These are phyloP conservation scores for Heritiera littoralis DNA, from an alignment of 345 rosid genomes.

Conservation along the genomic window DNA sequence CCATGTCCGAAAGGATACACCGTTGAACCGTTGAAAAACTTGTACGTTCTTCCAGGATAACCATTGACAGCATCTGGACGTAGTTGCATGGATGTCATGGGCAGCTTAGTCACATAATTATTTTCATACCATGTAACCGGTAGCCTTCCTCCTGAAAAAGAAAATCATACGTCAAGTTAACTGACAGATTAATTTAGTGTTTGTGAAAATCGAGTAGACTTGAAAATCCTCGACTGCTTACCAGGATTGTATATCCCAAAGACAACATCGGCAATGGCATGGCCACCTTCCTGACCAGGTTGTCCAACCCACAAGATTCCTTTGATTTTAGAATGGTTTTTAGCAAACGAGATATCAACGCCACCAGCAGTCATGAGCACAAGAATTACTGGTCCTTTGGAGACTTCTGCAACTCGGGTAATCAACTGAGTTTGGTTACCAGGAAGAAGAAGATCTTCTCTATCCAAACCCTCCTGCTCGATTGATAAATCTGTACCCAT, in stretches of 20 bases:
- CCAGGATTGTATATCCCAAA: slow-evolving; percentile 56
- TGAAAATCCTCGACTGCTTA: neutral
- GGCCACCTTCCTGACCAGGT: slow-evolving; percentile 76
- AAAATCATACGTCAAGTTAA: neutral
- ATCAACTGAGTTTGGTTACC: slow-evolving; percentile 42
- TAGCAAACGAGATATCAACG: slow-evolving; percentile 35
- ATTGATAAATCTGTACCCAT: slow-evolving; percentile 38
- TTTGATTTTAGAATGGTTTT: neutral
- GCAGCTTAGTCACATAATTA: slow-evolving; percentile 28
- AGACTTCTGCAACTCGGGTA: slow-evolving; percentile 30
- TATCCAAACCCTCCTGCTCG: slow-evolving; percentile 45
- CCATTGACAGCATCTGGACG: slow-evolving; percentile 33
- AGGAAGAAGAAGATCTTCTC: slow-evolving; percentile 43
- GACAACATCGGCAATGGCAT: slow-evolving; percentile 63
- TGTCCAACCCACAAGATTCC: slow-evolving; percentile 62
- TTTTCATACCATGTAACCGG: slow-evolving; percentile 42
- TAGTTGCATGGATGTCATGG: slow-evolving; percentile 48
- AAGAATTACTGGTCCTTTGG: slow-evolving; percentile 59
- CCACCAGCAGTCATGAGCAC: slow-evolving; percentile 60
- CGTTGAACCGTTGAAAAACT: slow-evolving; percentile 42
- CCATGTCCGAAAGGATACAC: slow-evolving; percentile 53
- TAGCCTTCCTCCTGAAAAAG: slow-evolving; percentile 43
- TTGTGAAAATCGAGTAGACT: too few species aligned
- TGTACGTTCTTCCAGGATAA: slow-evolving; percentile 52
- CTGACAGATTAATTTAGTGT: too few species aligned